These are phyloP conservation scores for Colletotrichum acutatum DNA, from an alignment of 2,329 filamentous ascomycete genomes.

Conservation along the genomic window DNA sequence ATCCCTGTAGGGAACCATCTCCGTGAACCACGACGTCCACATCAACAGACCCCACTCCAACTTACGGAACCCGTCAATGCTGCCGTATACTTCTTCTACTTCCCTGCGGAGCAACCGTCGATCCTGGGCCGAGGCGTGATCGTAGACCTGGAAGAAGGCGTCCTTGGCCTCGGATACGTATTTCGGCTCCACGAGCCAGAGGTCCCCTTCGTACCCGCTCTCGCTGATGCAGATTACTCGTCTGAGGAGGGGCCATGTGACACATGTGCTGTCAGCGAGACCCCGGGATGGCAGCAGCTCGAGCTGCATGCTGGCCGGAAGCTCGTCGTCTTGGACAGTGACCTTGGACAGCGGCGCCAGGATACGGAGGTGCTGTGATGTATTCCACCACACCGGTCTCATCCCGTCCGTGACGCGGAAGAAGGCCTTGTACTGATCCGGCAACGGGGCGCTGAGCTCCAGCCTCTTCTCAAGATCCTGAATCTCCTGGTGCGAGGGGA, in stretches of 20 bases:
- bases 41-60: background rate
- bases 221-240: background rate
- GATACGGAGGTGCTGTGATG: background rate
- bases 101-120: background rate
- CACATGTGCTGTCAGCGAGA: background rate
- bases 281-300: background rate
- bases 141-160: background rate
- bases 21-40: background rate
- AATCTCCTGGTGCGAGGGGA: slow-evolving; percentile 1
- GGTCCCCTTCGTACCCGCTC: background rate
- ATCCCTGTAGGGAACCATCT: background rate
- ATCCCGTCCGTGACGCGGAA: slow-evolving; percentile 10
- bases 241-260: background rate
- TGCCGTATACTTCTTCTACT: slow-evolving; percentile 9
- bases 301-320: background rate
- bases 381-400: slow-evolving; percentile 11
- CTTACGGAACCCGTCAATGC: background rate
- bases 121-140: background rate
- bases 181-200: slow-evolving; percentile 5
- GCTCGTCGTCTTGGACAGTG: background rate
- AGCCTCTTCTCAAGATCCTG: background rate
- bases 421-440: slow-evolving; percentile 9
- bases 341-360: slow-evolving; percentile 1
- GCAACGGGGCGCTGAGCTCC: background rate
- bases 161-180: background rate